A percentile compares a stretch with the other conserved stretches of the same genome.
Evolutionary conservation across 2,329 filamentous ascomycete genomes (phyloP).

Genomic region (Xylariaceae sp.): DNA sequence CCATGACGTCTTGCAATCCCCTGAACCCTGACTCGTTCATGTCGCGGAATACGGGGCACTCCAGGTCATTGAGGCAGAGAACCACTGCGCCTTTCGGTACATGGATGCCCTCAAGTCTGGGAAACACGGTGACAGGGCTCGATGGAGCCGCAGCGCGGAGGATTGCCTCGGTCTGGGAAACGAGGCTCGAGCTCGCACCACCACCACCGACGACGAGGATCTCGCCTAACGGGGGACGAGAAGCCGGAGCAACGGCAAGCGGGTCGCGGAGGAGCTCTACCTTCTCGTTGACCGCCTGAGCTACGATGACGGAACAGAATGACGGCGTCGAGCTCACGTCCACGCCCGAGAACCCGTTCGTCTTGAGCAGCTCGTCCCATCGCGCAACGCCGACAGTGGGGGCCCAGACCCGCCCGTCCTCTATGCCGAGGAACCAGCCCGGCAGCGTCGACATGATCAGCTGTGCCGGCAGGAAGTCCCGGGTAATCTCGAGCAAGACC

Average conservation of each 20-base stretch:
- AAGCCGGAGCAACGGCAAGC: conserved; percentile 3
- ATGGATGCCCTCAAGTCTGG: not conserved
- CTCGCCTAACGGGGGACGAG: too few relatives aligned
- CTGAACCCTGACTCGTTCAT: conserved; percentile 3
- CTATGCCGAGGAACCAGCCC: conserved; percentile 5
- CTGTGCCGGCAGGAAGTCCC: conserved; percentile 1
- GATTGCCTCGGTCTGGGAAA: too few relatives aligned
- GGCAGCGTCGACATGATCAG: conserved; percentile 3
- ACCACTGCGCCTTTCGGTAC: not conserved
- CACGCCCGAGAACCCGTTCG: conserved; percentile 4
- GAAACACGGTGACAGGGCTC: too few relatives aligned
- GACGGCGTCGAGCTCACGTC: too few relatives aligned
- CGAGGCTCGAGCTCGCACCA: too few relatives aligned
- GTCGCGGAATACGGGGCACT: conserved; percentile 2
- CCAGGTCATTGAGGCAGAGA: conserved; percentile 5
- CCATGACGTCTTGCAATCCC: conserved; percentile 3
- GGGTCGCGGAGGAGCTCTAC: conserved; percentile 3
- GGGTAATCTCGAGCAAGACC: not conserved
- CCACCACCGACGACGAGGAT: too few relatives aligned
- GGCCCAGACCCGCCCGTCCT: conserved; percentile 2
- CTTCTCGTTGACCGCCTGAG: conserved; percentile 4
- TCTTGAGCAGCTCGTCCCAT: conserved; percentile 4
- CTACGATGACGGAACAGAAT: conserved; percentile 5
- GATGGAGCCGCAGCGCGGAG: too few relatives aligned
- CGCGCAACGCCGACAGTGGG: conserved; percentile 1